phyloP scores from a whole-genome alignment of 495 filamentous ascomycete species.

The Trichocladium uniseriatum region DNA sequence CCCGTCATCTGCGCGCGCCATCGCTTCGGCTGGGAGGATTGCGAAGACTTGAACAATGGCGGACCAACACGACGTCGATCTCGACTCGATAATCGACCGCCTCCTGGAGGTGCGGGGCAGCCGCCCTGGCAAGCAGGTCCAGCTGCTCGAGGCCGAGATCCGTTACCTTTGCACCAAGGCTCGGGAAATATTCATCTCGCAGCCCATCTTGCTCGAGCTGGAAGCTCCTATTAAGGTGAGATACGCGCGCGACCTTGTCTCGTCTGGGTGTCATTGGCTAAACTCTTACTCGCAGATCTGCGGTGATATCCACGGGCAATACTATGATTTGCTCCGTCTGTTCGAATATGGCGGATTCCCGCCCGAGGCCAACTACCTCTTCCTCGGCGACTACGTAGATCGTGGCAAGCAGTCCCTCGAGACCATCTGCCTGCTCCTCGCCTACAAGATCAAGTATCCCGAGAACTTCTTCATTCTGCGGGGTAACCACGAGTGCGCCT shows the following conservation, averaged over 20 bases:
- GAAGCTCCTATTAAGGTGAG: constrained; percentile 97
- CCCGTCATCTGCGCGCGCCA: constrained; percentile 24
- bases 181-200: constrained; percentile 98
- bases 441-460: constrained; percentile 99
- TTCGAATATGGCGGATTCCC: constrained; percentile 99
- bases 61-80: constrained; percentile 92
- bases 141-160: constrained; percentile 93
- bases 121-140: constrained; percentile 95
- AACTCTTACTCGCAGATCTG: constrained; percentile 60
- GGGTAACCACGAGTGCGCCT: constrained; percentile 98
- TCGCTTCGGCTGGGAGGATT: constrained; percentile 36
- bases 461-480: constrained; percentile 99
- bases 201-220: constrained; percentile 94
- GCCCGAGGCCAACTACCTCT: constrained; percentile 97
- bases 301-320: constrained; percentile 98
- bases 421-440: constrained; percentile 95
- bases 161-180: constrained; percentile 98
- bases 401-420: constrained; percentile 98
- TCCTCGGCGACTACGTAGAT: constrained; percentile 98
- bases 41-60: constrained; percentile 54
- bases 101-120: constrained; percentile 96
- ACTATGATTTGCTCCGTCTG: constrained; percentile 93
- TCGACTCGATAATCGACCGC: constrained; percentile 98
- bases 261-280: no score
- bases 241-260: constrained; percentile 13